Percentiles rank a stretch among this genome's conserved stretches.
Conservation (phyloP, 2,329 filamentous ascomycete genomes). For the Pseudocercospora ulei region DNA sequence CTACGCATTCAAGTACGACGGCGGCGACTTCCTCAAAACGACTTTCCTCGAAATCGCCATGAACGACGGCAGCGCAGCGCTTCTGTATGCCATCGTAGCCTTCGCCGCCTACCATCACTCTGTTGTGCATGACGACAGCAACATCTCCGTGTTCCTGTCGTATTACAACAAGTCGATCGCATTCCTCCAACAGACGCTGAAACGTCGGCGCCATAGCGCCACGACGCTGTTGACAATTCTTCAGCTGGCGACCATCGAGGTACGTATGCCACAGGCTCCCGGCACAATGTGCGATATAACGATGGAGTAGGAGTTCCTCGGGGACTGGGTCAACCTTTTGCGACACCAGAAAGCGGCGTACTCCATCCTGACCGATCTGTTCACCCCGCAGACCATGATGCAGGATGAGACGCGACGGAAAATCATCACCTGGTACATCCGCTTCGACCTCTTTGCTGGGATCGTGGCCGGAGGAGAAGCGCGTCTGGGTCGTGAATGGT, state of each 20-base stretch:
- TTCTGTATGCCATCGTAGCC: conserved; percentile 76
- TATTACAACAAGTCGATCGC: conserved; percentile 87
- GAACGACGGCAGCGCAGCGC: conserved; percentile 55
- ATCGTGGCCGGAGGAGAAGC: conserved; percentile 72
- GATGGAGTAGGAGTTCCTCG: conserved; percentile 66
- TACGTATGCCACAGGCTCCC: conserved; percentile 37
- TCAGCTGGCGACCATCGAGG: conserved; percentile 88
- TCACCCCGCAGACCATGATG: conserved; percentile 65
- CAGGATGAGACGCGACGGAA: conserved; percentile 60
- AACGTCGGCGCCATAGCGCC: conserved; percentile 59
- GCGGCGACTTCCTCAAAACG: conserved; percentile 61
- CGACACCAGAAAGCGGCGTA: conserved; percentile 86
- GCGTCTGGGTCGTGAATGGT: conserved; percentile 69
- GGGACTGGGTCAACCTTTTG: conserved; percentile 89
- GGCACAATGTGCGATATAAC: neutral
- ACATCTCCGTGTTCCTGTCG: conserved; percentile 69
- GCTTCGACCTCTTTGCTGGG: conserved; percentile 77
- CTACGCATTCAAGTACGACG: conserved; percentile 66
- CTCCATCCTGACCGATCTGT: conserved; percentile 66
- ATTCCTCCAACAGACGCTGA: conserved; percentile 61
- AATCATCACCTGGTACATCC: conserved; percentile 77
- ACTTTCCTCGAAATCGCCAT: conserved; percentile 64
- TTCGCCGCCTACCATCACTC: conserved; percentile 83
- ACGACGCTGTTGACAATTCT: conserved; percentile 77
- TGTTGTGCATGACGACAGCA: conserved; percentile 58